Evolutionary conservation across 345 rosid genomes (phyloP).

Genomic region (Stellera chamaejasme): DNA sequence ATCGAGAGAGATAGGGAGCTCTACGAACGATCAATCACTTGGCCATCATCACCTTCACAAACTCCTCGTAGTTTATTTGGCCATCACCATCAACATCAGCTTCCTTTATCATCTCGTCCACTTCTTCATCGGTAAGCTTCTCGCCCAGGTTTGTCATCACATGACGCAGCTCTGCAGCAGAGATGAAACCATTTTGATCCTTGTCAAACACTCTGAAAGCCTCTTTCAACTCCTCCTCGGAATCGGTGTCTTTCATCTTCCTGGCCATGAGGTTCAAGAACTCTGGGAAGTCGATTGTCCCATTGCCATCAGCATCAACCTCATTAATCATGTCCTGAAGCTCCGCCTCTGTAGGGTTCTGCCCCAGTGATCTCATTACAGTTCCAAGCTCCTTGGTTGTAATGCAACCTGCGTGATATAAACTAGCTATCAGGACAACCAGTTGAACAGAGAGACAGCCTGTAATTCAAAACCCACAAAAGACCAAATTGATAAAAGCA

Average conservation of each 20-base stretch:
- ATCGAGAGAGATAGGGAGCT: too few relatives aligned
- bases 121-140: constrained; percentile 9
- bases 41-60: constrained; percentile 7
- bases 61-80: constrained; percentile 6
- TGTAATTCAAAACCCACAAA: neutral
- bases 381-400: constrained; percentile 6
- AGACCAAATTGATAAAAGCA: too few relatives aligned
- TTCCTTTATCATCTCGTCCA: constrained; percentile 4
- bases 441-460: neutral
- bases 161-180: constrained; percentile 4
- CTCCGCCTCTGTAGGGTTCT: constrained; percentile 6
- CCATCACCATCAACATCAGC: constrained; percentile 8
- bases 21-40: neutral
- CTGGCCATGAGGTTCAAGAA: constrained; percentile 4
- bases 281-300: constrained; percentile 7
- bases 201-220: constrained; percentile 3
- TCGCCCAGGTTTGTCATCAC: constrained; percentile 5
- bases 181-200: constrained; percentile 8
- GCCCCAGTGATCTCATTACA: constrained; percentile 4
- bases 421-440: neutral
- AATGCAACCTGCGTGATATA: constrained; percentile 2
- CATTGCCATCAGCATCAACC: constrained; percentile 8
- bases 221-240: constrained; percentile 6
- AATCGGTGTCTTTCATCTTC: constrained; percentile 6
- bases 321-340: constrained; percentile 8